Base-by-base conservation (phyloP, 169 alveolate genomes). In the Plasmodium sp. region DNA sequence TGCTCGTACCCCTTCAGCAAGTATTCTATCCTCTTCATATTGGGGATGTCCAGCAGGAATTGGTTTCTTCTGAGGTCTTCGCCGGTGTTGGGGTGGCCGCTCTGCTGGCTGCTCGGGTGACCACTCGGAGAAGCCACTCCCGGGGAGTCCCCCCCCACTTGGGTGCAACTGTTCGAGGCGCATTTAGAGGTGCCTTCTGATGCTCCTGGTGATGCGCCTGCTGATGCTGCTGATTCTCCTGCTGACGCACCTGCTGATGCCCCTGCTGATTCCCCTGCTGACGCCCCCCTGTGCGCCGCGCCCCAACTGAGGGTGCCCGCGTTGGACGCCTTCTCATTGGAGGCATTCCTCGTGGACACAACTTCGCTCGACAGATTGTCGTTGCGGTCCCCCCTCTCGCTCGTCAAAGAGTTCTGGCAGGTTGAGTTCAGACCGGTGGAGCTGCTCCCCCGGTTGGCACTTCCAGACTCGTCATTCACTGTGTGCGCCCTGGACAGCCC, bases 1-100 rank as follows among this genome's bases (percentile, higher is more conserved):
- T 90, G 94, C 27, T 90, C 92, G 67, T 90, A 90, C 22, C 94
- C 94, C 51, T 90, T 90, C 48, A 90, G 39, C 14, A 90, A 90
- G 67, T 62, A 90, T 81, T 90, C 91, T 12, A 90, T 56, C 58
- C 94, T 56, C 73, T 90, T 81, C 84, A 80, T 90, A 48, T 80
- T 90, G n/a, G 90, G 51, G 12, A 81, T 41, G 67, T 90, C 94
- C 27, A 90, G 48, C 7, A 90, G 36, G 83, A 18, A 90, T 56
- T 62, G 48, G 5, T 6, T 67, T 5, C 43, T 75, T 73, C 27
- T 84, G 18, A 62, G 33, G 6, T 45, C 43, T 12, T 16, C 58
- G 12, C 67, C 56, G 5, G 62, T 51, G 22, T 0, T 22, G 9
- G 77, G 77, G 77, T 27, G n/a, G 3, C 6, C 72, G 5, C 45